A percentile compares a stretch with the other conserved stretches of the same genome.
These are phyloP conservation scores for Nemophila menziesii DNA, from an alignment of 257 asterid species.

Conservation along the genomic window DNA sequence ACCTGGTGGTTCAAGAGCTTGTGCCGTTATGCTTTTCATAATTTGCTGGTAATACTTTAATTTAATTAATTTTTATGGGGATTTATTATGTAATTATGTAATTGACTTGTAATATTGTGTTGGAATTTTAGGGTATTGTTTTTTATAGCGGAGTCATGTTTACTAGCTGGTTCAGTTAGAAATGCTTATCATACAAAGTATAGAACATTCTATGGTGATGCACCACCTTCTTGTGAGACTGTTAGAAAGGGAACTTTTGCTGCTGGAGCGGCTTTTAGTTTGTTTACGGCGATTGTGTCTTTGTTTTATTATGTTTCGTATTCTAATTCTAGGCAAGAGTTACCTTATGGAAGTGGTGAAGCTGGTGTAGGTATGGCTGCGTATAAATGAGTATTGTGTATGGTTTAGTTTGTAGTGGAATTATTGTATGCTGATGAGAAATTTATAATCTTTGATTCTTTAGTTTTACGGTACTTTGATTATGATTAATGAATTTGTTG, in stretches of 20 bases:
- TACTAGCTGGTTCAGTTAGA: constrained; percentile 15
- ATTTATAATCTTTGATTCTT: too few relatives aligned
- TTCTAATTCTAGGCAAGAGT: constrained; percentile 18
- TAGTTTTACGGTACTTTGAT: too few relatives aligned
- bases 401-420: background rate
- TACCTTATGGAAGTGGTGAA: constrained; percentile 19
- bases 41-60: constrained; percentile 55
- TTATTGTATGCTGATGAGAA: background rate
- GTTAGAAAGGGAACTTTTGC: constrained; percentile 35
- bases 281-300: constrained; percentile 26
- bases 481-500: too few relatives aligned
- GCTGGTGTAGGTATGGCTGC: constrained; percentile 24
- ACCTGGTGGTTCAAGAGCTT: constrained; percentile 93
- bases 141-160: constrained; percentile 13
- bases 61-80: too few relatives aligned
- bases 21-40: constrained; percentile 70
- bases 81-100: background rate
- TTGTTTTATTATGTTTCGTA: constrained; percentile 18
- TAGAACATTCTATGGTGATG: constrained; percentile 15
- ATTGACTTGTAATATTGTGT: background rate
- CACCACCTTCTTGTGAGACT: constrained; percentile 29
- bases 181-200: constrained; percentile 21
- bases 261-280: constrained; percentile 32
- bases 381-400: constrained; percentile 8
- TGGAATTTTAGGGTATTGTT: constrained; percentile 18